Evolutionary conservation across 345 rosid species (phyloP), one percentile per base, ranked within the genome.

Genomic region (Turnera subulata): DNA sequence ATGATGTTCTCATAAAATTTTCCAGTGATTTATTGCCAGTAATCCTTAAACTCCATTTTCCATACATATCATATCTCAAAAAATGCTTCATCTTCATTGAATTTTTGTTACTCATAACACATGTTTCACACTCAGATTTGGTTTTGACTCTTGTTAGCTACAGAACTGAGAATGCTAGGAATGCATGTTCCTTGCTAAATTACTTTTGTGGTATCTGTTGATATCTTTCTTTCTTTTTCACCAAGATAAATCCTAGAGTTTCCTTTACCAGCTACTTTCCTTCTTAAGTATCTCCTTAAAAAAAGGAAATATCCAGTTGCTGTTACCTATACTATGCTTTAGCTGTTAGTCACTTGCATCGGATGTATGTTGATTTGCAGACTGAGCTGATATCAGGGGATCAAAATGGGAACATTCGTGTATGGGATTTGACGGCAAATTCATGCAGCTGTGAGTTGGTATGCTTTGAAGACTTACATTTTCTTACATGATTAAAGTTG

Each of bases 391-490:
- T 89, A 78, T 89, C 93, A 50, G 98, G 98, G 23, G 98, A 92
- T 73, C 98, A 92, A 68, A 89, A 89, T 58, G 97, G 95, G 32
- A 89, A 92, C 75, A 89, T 92, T 40, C 91, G 93, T 50, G 98
- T 92, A 40, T 86, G 98, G 98, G 98, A 92, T 73, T 79, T 92
- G 76, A 86, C 90, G 46, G 98, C 98, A 49, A 82, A 92, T 74
- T 83, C 89, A 17, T 89, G 97, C 81, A 92, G 97, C 72, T 89
- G 96, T 67, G 96, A 92, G 75, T 64, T 92, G 93, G 99, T 89
- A 79, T 48, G 64, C 46, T 20, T 43, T 52, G 35, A 52, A 16
- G 43, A 40, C 44, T 68, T 59, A 1, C 46, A 26, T 55, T 51
- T 19, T 39, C 16, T 32, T 46, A 6, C 32, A 26, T 46, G 38